These are phyloP conservation scores for Pelargonium nanum DNA, from an alignment of 345 rosid genomes.

Conservation along the genomic window DNA sequence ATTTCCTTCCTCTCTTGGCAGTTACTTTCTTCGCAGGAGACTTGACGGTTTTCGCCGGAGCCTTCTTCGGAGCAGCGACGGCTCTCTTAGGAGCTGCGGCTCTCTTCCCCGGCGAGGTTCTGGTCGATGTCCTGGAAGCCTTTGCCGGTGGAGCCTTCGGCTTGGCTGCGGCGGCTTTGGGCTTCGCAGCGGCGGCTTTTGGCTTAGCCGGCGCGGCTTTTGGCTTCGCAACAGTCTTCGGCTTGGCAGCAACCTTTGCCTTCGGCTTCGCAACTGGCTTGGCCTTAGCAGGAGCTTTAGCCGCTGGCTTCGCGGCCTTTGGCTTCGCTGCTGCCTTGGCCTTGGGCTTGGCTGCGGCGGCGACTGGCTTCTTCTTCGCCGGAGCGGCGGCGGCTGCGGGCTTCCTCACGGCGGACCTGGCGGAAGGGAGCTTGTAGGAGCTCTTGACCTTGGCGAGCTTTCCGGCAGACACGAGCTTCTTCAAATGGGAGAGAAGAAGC, in stretches of 20 bases:
- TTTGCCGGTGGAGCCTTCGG: slow-evolving; percentile 24
- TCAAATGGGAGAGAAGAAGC: slow-evolving; percentile 47
- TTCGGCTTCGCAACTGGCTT: slow-evolving; percentile 11
- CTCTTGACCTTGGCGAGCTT: slow-evolving; percentile 62
- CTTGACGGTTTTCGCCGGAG: neutral
- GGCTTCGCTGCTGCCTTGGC: slow-evolving; percentile 22
- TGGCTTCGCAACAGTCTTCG: slow-evolving; percentile 36
- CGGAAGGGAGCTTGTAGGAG: slow-evolving; percentile 59
- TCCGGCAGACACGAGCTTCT: slow-evolving; percentile 57
- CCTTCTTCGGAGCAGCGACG: neutral
- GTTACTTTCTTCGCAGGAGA: slow-evolving; percentile 4
- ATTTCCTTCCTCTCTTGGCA: neutral
- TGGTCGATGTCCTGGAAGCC: slow-evolving; percentile 48
- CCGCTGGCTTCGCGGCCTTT: slow-evolving; percentile 1
- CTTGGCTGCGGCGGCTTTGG: slow-evolving; percentile 4
- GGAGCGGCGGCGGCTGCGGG: slow-evolving; percentile 9
- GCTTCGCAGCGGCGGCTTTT: slow-evolving; percentile 1
- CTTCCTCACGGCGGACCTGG: slow-evolving; percentile 23
- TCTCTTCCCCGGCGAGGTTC: slow-evolving; percentile 13
- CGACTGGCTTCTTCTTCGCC: neutral
- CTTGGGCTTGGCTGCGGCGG: slow-evolving; percentile 20
- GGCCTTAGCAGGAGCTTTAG: slow-evolving; percentile 6
- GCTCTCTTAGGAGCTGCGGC: neutral
- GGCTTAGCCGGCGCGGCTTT: neutral
- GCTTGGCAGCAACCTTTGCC: slow-evolving; percentile 12